Evolutionary conservation across 169 alveolate species (phyloP).

Genomic region (Theileria annulata): DNA sequence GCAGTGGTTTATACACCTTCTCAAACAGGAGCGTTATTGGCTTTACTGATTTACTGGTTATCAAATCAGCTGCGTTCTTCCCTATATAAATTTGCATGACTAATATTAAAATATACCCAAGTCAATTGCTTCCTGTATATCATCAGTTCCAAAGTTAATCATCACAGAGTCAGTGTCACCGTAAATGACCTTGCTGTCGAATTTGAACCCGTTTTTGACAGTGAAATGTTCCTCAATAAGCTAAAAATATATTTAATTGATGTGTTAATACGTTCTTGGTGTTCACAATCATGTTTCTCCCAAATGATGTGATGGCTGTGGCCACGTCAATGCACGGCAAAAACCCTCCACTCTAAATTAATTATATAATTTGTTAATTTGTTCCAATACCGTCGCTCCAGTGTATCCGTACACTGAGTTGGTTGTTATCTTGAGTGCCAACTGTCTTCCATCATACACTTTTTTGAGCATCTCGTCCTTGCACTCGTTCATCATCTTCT

Average conservation of each 20-base stretch:
- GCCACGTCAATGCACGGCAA: conserved; percentile 96
- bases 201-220: conserved; percentile 87
- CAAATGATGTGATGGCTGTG: conserved; percentile 94
- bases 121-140: conserved; percentile 89
- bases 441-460: conserved; percentile 98
- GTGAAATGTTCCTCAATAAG: conserved; percentile 81
- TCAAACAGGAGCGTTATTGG: conserved; percentile 98
- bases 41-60: conserved; percentile 83
- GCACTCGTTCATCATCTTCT: conserved; percentile 87
- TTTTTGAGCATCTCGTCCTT: conserved; percentile 90
- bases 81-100: conserved; percentile 49
- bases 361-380: background rate
- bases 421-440: conserved; percentile 97
- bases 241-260: background rate
- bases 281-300: conserved; percentile 93
- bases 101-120: conserved; percentile 67
- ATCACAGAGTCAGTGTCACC: conserved; percentile 99
- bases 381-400: conserved; percentile 88
- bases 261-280: conserved; percentile 54
- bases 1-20: conserved; percentile 96
- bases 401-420: conserved; percentile 99
- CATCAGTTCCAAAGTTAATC: conserved; percentile 94
- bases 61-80: conserved; percentile 90
- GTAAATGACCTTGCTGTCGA: conserved; percentile 92
- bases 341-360: conserved; percentile 87